phyloP scores from a whole-genome alignment of 129 eudicot species.

The Mikania micrantha region DNA sequence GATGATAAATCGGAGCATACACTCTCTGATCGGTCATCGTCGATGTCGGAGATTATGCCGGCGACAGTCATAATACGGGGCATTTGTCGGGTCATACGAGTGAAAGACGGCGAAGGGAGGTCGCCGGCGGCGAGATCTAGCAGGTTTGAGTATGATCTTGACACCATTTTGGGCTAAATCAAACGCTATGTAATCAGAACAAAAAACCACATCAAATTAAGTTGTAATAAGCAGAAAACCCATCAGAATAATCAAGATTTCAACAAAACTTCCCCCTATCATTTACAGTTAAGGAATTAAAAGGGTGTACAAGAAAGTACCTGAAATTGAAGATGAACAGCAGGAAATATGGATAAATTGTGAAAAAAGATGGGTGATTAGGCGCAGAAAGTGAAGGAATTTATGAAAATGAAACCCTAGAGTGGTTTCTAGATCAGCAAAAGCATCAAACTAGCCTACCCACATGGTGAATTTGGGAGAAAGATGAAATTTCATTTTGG shows the following conservation, averaged over 20 bases:
- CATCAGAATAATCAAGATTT: no score
- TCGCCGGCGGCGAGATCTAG: slow-evolving; percentile 82
- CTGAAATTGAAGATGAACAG: slow-evolving; percentile 7
- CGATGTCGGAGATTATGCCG: slow-evolving; percentile 73
- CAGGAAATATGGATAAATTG: not conserved
- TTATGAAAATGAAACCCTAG: slow-evolving; percentile 24
- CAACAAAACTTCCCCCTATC: no score
- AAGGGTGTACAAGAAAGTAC: slow-evolving; percentile 6
- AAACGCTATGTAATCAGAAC: slow-evolving; percentile 3
- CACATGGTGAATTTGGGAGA: slow-evolving; percentile 8
- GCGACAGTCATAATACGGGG: slow-evolving; percentile 83
- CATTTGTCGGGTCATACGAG: slow-evolving; percentile 55
- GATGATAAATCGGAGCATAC: slow-evolving; percentile 62
- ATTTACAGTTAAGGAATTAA: not conserved
- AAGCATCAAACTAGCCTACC: slow-evolving; percentile 12
- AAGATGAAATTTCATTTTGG: not conserved
- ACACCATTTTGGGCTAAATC: slow-evolving; percentile 48
- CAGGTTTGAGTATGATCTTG: slow-evolving; percentile 76
- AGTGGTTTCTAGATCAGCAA: slow-evolving; percentile 12
- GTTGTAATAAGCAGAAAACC: not conserved
- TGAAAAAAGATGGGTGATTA: not conserved
- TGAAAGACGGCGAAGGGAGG: slow-evolving; percentile 53
- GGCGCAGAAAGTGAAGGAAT: not conserved
- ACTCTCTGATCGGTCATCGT: slow-evolving; percentile 64
- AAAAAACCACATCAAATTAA: not conserved